A percentile compares a stretch with the other conserved stretches of the same genome.
These are phyloP conservation scores for Lactarius hengduanensis DNA, from an alignment of 768 basidiomycete species.

Conservation along the genomic window DNA sequence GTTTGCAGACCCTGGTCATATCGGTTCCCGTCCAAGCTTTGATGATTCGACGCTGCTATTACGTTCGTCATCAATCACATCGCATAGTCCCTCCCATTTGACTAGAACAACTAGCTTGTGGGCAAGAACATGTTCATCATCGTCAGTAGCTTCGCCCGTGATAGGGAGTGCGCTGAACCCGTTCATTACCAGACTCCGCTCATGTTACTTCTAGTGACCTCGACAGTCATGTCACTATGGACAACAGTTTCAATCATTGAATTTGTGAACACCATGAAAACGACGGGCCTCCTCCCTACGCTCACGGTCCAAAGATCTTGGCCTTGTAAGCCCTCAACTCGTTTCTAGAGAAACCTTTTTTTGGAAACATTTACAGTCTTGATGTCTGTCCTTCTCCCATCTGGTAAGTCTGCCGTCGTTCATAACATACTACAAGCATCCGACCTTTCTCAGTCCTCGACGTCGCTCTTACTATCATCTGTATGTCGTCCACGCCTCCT, in stretches of 20 bases:
- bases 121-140: slow-evolving; percentile 10
- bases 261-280: background rate
- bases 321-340: slow-evolving; percentile 8
- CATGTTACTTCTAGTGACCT: slow-evolving; percentile 7
- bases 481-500: background rate
- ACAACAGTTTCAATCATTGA: background rate
- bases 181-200: slow-evolving; percentile 2
- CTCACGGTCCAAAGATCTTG: background rate
- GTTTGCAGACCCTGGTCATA: slow-evolving; percentile 7
- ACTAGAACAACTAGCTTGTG: slow-evolving; percentile 7
- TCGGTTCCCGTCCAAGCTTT: slow-evolving; percentile 15
- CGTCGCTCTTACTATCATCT: background rate
- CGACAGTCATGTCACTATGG: background rate
- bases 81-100: background rate
- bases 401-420: background rate
- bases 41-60: slow-evolving; percentile 23
- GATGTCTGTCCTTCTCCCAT: background rate
- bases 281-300: background rate
- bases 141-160: slow-evolving; percentile 1
- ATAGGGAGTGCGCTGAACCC: background rate
- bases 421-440: background rate
- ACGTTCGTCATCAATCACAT: slow-evolving; percentile 10
- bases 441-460: background rate
- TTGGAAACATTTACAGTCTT: background rate
- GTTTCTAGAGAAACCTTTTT: background rate